phyloP scores from a whole-genome alignment of 2,329 filamentous ascomycete species.

The Fusarium sp. region DNA sequence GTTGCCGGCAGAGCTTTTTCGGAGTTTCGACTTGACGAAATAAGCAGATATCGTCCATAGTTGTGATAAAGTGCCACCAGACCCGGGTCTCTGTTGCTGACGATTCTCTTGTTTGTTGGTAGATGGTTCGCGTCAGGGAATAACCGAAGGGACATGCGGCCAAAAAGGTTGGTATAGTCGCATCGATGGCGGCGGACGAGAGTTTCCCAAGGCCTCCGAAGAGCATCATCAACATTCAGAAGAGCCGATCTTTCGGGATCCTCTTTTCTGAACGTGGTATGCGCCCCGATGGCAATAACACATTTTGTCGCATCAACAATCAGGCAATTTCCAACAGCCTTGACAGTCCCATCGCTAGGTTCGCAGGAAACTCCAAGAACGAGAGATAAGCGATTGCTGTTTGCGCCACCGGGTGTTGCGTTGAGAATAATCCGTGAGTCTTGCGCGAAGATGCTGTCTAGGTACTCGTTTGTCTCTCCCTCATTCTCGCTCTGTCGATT shows the following conservation, averaged over 20 bases:
- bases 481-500: slow-evolving; percentile 36
- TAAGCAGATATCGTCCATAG: slow-evolving; percentile 46
- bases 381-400: slow-evolving; percentile 32
- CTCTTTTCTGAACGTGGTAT: slow-evolving; percentile 35
- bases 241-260: slow-evolving; percentile 34
- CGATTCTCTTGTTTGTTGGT: slow-evolving; percentile 34
- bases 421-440: slow-evolving; percentile 25
- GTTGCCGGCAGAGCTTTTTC: slow-evolving; percentile 45
- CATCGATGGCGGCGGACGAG: slow-evolving; percentile 23
- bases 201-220: slow-evolving; percentile 21
- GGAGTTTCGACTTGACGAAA: slow-evolving; percentile 35
- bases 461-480: slow-evolving; percentile 40
- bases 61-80: slow-evolving; percentile 44
- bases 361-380: slow-evolving; percentile 19
- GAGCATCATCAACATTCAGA: slow-evolving; percentile 37
- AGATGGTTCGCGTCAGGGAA: slow-evolving; percentile 33
- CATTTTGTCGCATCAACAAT: slow-evolving; percentile 17
- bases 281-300: slow-evolving; percentile 32
- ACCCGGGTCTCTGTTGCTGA: slow-evolving; percentile 36
- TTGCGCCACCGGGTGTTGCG: slow-evolving; percentile 35
- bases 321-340: slow-evolving; percentile 31
- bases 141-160: slow-evolving; percentile 27
- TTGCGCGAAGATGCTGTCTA: slow-evolving; percentile 34
- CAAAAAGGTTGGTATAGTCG: slow-evolving; percentile 32
- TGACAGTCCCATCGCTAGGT: neutral